Base-by-base conservation (phyloP, 306 rosid genomes). In the Fagus sylvatica region DNA sequence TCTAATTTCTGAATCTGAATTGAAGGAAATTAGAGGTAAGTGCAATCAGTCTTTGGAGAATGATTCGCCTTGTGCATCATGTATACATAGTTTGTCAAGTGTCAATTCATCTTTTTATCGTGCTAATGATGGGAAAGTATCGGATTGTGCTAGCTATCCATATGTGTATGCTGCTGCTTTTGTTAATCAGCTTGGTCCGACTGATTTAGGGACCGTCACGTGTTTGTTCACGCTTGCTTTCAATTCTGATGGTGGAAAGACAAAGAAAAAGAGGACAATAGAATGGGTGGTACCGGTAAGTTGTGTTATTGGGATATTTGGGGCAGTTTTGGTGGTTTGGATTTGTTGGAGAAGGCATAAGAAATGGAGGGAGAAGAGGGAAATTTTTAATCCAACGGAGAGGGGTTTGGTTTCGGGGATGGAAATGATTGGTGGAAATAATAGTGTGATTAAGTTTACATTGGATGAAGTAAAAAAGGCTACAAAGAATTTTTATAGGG, bases 271-370 rank as follows among this genome's bases (percentile, higher is more conserved):
- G 6, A 41, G 13, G 43, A 2, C 32, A 3, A 41, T 43, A 41
- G 37, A 68, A 41, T 8, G 75, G 75, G 69, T 36, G n/a, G 39
- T 77, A 65, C 8, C 42, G 42, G 17, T 33, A 8, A 74, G 75
- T 40, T 19, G 74, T 69, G 17, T 41, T 2, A 34, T 22, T 28
- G 75, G 80, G 28, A 40, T 67, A 30, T 13, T 22, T 77, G 69
- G 73, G 66, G 74, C 69, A 40, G 5, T 77, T 69, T 42, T 41
- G 36, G 69, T 77, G 43, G 36, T 55, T 9, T 77, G 57, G 57
- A 39, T 77, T 55, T 37, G 59, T 15, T 69, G 75, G 80, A 59
- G 7, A 54, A 77, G 80, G 80, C 69, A 77, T 15, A 69, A 41
- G 74, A 43, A 22, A 36, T 53, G 7, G 69, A 55, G 7, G 67